Conservation (phyloP, 495 filamentous ascomycete genomes). For the Beverwykella pulmonaria region DNA sequence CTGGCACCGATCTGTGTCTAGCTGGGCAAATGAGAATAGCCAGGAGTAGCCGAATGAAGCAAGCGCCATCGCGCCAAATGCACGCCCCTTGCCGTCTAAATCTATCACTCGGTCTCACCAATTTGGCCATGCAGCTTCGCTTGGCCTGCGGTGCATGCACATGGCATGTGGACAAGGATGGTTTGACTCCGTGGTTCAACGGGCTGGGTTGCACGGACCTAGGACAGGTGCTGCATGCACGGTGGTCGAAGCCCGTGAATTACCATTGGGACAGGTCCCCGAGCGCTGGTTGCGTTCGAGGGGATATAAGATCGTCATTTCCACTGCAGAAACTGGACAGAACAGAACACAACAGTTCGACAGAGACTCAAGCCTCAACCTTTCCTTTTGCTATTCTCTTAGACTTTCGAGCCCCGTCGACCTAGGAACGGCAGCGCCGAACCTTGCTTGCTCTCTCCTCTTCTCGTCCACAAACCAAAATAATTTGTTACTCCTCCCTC, state of each 20-base stretch:
- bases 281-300: too few species aligned
- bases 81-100: constrained; percentile 26
- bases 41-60: background rate
- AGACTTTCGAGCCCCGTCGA: background rate
- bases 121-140: constrained; percentile 34
- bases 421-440: background rate
- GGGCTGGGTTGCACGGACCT: background rate
- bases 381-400: background rate
- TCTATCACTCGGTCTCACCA: constrained; percentile 32
- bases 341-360: constrained; percentile 9
- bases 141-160: constrained; percentile 26
- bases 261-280: too few species aligned
- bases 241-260: background rate
- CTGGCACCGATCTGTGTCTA: constrained; percentile 15
- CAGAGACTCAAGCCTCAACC: constrained; percentile 7
- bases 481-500: background rate
- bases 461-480: background rate
- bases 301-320: constrained; percentile 21
- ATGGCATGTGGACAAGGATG: constrained; percentile 22
- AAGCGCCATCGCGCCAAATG: constrained; percentile 15
- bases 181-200: constrained; percentile 31
- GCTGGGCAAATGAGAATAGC: constrained; percentile 17
- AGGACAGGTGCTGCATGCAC: background rate
- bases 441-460: background rate
- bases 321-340: background rate